Evolutionary conservation across 2,329 filamentous ascomycete species (phyloP), one percentile per base, ranked within the genome.

Genomic region (Exophiala oligosperma): DNA sequence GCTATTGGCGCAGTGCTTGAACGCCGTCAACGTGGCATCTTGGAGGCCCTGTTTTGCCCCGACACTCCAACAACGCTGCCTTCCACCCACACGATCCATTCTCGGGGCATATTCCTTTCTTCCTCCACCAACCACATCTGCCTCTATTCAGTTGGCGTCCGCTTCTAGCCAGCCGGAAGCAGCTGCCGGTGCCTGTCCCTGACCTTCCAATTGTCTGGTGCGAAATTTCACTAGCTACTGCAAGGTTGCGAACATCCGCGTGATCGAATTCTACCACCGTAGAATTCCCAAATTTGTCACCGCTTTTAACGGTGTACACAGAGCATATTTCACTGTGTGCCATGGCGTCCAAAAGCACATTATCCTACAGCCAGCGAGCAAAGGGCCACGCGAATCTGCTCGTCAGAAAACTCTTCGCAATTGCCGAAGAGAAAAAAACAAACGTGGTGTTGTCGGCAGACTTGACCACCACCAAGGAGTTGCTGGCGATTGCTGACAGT

Each of bases 371-470:
- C 46, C 69, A 70, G 52, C 71, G 76, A 47, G 75, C 73, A 56
- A 67, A 69, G 57, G 71, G 69, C 56, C 77, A 79, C 63, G 69
- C 73, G 40, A 78, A 78, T 64, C 70, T 72, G 1, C 70, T 80
- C 37, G 76, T 73, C 9, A 72, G 69, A 56, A 72, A 70, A 54
- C 71, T 80, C 14, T 79, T 79, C 59, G 64, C 74, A 35, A 72
- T 79, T 29, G 78, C 77, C 3, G 73, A 77, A 56, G 68, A 69
- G 54, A 80, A 80, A 65, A 72, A 77, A 63, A 76, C 77, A 52
- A 80, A 79, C 62, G 71, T 80, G 35, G 76, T 77, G 3, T 73
- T 80, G 44, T 80, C 78, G 1, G 78, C 78, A 21, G 78, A 80
- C 61, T 71, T 80, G 50, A 78, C 76, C 3, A 78, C 75, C 7